Evolutionary conservation across 2,329 filamentous ascomycete genomes (phyloP).

Genomic region (Cercospora brassicicola): DNA sequence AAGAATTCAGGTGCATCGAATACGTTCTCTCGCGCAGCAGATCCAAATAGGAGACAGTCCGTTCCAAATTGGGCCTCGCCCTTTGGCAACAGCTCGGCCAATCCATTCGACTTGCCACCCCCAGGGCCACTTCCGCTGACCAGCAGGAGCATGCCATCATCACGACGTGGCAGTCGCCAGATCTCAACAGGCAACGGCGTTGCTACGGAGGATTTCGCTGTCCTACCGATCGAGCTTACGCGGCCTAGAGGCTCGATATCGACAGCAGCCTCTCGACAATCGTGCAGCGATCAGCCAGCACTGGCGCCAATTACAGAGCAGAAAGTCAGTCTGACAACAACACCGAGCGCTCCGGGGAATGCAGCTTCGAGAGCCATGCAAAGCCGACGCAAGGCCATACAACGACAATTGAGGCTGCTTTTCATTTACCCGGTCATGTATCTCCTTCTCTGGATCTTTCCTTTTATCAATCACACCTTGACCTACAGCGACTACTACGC

Average conservation of each 20-base stretch:
- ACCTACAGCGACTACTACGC: slow-evolving; percentile 58
- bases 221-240: slow-evolving; percentile 7
- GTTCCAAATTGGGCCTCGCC: slow-evolving; percentile 26
- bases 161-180: slow-evolving; percentile 34
- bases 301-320: slow-evolving; percentile 32
- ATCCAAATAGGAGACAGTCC: slow-evolving; percentile 24
- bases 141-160: slow-evolving; percentile 29
- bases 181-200: slow-evolving; percentile 21
- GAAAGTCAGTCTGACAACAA: slow-evolving; percentile 10
- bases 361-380: slow-evolving; percentile 22
- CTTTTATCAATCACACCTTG: slow-evolving; percentile 65
- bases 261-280: slow-evolving; percentile 25
- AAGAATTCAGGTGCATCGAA: not conserved
- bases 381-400: slow-evolving; percentile 24
- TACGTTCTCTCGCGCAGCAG: slow-evolving; percentile 2
- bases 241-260: slow-evolving; percentile 29
- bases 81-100: slow-evolving; percentile 19
- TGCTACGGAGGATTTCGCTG: slow-evolving; percentile 33
- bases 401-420: slow-evolving; percentile 65
- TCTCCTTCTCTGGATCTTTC: slow-evolving; percentile 69
- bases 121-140: slow-evolving; percentile 8
- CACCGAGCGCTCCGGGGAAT: slow-evolving; percentile 13
- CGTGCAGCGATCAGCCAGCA: slow-evolving; percentile 19
- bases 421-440: slow-evolving; percentile 78
- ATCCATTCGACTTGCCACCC: slow-evolving; percentile 1